Evolutionary conservation across 208 protist species (phyloP).

Genomic region (Acanthamoeba royreba): DNA sequence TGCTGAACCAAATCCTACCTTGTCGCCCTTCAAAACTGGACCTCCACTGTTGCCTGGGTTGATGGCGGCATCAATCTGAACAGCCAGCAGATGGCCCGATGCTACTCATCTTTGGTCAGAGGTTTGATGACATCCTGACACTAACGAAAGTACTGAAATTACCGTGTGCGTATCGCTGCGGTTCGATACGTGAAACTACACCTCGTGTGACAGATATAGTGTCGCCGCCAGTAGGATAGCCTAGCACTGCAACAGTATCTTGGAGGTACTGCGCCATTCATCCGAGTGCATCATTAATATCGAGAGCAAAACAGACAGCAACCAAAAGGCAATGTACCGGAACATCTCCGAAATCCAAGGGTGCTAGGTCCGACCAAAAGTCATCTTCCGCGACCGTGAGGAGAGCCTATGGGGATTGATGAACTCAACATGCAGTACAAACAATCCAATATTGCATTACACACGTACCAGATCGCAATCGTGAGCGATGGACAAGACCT

Average conservation of each 20-base stretch:
- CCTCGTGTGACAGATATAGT: constrained; percentile 75
- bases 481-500: constrained; percentile 65
- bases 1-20: background rate
- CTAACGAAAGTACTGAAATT: background rate
- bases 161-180: constrained; percentile 52
- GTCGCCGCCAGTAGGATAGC: constrained; percentile 76
- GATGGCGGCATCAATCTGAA: constrained; percentile 76
- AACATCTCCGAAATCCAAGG: background rate
- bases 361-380: constrained; percentile 58
- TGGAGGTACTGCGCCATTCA: constrained; percentile 71
- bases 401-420: constrained; percentile 45
- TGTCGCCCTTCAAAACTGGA: constrained; percentile 46
- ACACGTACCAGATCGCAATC: constrained; percentile 67
- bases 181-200: constrained; percentile 67
- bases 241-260: constrained; percentile 70
- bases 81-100: constrained; percentile 51
- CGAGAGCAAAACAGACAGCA: no score
- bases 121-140: background rate
- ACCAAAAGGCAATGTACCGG: no score
- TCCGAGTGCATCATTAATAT: no score
- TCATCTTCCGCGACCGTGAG: constrained; percentile 61
- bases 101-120: background rate
- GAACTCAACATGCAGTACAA: no score
- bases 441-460: no score
- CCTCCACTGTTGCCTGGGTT: constrained; percentile 73